A percentile compares a stretch with the other conserved stretches of the same genome.
Conservation (phyloP, 2,329 filamentous ascomycete species). For the Aspergillus sergii region DNA sequence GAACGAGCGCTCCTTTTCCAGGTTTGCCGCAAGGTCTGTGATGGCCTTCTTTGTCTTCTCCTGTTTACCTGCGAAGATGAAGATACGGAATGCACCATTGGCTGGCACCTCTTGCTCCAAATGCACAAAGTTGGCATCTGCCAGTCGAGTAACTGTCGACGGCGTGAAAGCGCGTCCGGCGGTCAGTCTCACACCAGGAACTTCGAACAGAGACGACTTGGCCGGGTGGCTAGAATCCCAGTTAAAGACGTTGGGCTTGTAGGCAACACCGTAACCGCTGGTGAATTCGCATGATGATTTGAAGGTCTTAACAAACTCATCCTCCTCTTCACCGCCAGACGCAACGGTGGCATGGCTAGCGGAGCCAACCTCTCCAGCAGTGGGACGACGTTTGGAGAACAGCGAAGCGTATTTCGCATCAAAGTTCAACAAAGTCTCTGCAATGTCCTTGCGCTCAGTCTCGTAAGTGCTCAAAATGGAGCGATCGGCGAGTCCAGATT, state of each 20-base stretch:
- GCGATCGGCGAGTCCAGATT: slow-evolving; percentile 76
- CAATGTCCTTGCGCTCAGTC: slow-evolving; percentile 78
- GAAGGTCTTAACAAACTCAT: slow-evolving; percentile 85
- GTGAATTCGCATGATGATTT: slow-evolving; percentile 92
- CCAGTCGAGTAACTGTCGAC: slow-evolving; percentile 80
- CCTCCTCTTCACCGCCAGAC: slow-evolving; percentile 44
- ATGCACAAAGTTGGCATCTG: slow-evolving; percentile 86
- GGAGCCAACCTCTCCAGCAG: slow-evolving; percentile 70
- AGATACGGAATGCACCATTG: slow-evolving; percentile 85
- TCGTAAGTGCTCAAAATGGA: slow-evolving; percentile 83
- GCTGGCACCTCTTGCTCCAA: slow-evolving; percentile 87
- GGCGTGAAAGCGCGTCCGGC: slow-evolving; percentile 77
- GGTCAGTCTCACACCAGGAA: slow-evolving; percentile 65
- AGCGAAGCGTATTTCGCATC: slow-evolving; percentile 88
- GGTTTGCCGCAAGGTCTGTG: slow-evolving; percentile 66
- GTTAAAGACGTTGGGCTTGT: slow-evolving; percentile 80
- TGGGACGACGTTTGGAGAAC: slow-evolving; percentile 78
- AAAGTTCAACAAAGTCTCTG: slow-evolving; percentile 81
- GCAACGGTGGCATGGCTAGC: slow-evolving; percentile 52
- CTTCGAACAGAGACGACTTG: slow-evolving; percentile 69
- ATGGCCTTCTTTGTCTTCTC: slow-evolving; percentile 64
- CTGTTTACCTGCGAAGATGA: slow-evolving; percentile 77
- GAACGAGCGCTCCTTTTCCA: slow-evolving; percentile 71
- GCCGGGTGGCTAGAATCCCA: slow-evolving; percentile 76
- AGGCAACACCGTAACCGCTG: slow-evolving; percentile 86